Evolutionary conservation across 768 basidiomycete species (phyloP).

Genomic region (Lentinula raphanica): DNA sequence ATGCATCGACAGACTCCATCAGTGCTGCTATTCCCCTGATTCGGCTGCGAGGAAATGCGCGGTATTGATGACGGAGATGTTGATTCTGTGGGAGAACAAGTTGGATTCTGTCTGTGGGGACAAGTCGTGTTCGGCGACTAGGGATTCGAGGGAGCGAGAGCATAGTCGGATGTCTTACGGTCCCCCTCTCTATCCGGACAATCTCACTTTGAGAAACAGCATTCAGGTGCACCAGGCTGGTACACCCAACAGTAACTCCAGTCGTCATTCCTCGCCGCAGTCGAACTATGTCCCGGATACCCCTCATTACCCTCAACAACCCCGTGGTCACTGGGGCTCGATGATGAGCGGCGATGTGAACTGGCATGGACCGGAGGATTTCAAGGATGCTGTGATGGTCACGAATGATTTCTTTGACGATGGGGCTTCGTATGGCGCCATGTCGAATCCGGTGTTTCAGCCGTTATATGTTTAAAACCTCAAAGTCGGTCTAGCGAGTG

Average conservation of each 20-base stretch:
- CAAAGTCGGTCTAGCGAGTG: too few relatives aligned
- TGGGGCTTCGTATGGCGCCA: not conserved
- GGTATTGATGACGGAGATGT: not conserved
- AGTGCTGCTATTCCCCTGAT: not conserved
- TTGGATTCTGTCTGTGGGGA: not conserved
- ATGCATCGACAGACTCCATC: not conserved
- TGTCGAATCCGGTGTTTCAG: not conserved
- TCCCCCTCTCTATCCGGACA: not conserved
- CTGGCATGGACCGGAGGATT: not conserved
- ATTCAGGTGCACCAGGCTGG: not conserved
- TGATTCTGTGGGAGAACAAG: not conserved
- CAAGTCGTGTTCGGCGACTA: not conserved
- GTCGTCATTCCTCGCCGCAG: not conserved
- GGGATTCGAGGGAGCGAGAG: not conserved
- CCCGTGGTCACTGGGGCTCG: not conserved
- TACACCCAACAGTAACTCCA: not conserved
- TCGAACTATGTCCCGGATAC: not conserved
- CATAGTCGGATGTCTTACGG: not conserved
- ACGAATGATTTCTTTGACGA: not conserved
- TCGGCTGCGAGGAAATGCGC: conserved; percentile 1
- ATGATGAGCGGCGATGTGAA: not conserved
- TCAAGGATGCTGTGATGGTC: not conserved
- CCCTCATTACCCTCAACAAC: not conserved
- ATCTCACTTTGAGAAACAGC: not conserved
- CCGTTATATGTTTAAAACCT: not conserved